These are phyloP conservation scores for Microstegium vimineum DNA, from an alignment of 176 grass and related monocot species.

Conservation along the genomic window DNA sequence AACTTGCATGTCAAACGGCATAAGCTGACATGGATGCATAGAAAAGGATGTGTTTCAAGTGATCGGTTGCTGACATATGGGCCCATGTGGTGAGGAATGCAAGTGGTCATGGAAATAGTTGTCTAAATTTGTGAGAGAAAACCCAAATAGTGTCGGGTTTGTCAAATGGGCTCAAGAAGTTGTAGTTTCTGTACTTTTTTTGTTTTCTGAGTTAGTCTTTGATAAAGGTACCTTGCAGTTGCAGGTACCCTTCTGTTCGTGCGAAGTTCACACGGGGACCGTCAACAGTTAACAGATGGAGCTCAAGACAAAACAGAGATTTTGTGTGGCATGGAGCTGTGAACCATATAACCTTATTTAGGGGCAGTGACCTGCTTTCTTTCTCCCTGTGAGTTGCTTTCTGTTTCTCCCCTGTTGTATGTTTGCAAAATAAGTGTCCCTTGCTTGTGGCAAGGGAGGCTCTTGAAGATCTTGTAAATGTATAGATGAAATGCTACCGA, in stretches of 20 bases:
- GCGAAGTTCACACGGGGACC: background rate
- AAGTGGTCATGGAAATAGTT: background rate
- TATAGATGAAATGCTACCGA: background rate
- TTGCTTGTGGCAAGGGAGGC: background rate
- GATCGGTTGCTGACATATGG: background rate
- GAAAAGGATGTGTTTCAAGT: background rate
- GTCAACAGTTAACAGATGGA: too few relatives aligned
- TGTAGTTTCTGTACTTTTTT: background rate
- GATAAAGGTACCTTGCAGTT: background rate
- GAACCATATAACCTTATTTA: background rate
- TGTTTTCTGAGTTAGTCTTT: background rate
- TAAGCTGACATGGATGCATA: background rate
- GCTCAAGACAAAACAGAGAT: background rate
- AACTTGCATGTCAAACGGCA: background rate
- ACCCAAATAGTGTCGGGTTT: background rate
- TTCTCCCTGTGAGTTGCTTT: background rate
- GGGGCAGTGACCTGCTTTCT: background rate
- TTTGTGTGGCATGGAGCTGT: background rate
- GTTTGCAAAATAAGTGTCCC: slow-evolving; percentile 9
- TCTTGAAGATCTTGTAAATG: slow-evolving; percentile 29
- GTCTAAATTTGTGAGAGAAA: background rate
- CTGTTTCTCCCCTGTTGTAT: background rate
- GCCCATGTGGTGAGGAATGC: background rate
- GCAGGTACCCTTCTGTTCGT: background rate
- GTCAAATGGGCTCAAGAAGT: background rate